A percentile compares a stretch with the other conserved stretches of the same genome.
phyloP scores from a whole-genome alignment of 352 stramenopile species.

The Vaucheria bursata region DNA sequence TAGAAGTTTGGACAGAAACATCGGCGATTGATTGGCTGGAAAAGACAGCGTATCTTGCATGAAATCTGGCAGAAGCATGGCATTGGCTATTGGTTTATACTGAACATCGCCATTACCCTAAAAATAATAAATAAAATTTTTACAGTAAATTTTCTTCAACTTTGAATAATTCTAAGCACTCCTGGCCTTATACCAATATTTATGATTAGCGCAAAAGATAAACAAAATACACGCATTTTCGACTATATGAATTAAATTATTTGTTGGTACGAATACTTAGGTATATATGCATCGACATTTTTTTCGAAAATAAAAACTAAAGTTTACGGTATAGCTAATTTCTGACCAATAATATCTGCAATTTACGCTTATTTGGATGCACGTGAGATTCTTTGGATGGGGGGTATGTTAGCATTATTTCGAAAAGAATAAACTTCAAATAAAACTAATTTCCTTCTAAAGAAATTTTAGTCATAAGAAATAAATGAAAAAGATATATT shows the following conservation, averaged over 20 bases:
- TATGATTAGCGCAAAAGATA: background rate
- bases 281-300: background rate
- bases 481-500: background rate
- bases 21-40: slow-evolving; percentile 31
- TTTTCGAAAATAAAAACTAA: too few species aligned
- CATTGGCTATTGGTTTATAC: slow-evolving; percentile 13
- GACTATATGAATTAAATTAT: background rate
- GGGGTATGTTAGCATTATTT: too few species aligned
- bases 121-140: background rate
- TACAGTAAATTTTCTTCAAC: background rate
- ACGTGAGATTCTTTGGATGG: too few species aligned
- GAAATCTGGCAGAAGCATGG: slow-evolving; percentile 24
- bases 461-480: background rate
- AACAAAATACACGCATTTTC: background rate
- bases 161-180: background rate
- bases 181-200: background rate
- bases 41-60: slow-evolving; percentile 31
- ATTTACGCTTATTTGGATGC: too few species aligned
- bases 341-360: too few species aligned
- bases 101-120: slow-evolving; percentile 18
- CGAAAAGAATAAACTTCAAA: too few species aligned
- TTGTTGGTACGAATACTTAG: background rate
- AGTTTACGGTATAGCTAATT: too few species aligned
- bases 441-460: background rate
- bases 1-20: slow-evolving; percentile 42